Conservation (phyloP, 257 asterid genomes). For the Hygrophila difformis region DNA sequence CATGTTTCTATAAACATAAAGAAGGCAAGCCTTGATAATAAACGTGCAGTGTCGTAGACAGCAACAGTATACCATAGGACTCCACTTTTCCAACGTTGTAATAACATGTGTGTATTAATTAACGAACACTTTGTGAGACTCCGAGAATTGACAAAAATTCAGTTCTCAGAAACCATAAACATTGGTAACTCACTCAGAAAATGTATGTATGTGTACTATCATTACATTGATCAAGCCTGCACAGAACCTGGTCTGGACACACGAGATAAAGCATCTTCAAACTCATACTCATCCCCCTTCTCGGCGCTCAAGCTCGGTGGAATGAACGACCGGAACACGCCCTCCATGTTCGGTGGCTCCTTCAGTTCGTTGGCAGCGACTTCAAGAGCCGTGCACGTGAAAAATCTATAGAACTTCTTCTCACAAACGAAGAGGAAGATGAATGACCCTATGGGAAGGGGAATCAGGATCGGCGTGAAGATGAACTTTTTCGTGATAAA, state of each 20-base stretch:
- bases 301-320: conserved; percentile 64
- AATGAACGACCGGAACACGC: conserved; percentile 46
- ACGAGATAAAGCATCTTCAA: conserved; percentile 63
- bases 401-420: conserved; percentile 54
- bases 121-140: no score
- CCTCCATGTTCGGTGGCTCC: conserved; percentile 63
- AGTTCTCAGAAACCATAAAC: no score
- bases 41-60: no score
- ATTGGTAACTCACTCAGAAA: conserved; percentile 4
- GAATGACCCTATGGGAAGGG: conserved; percentile 45
- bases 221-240: no score
- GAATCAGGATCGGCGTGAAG: conserved; percentile 40
- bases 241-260: conserved; percentile 25
- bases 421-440: conserved; percentile 38
- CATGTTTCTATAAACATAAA: no score
- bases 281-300: conserved; percentile 55
- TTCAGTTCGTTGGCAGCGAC: conserved; percentile 55
- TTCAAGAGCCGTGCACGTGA: conserved; percentile 59
- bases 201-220: no score
- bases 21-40: no score
- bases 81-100: no score
- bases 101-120: no score
- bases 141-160: no score
- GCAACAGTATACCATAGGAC: no score
- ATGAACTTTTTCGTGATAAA: conserved; percentile 39